Conservation (phyloP, 495 filamentous ascomycete genomes). For the Trichoderma orchidacearum region DNA sequence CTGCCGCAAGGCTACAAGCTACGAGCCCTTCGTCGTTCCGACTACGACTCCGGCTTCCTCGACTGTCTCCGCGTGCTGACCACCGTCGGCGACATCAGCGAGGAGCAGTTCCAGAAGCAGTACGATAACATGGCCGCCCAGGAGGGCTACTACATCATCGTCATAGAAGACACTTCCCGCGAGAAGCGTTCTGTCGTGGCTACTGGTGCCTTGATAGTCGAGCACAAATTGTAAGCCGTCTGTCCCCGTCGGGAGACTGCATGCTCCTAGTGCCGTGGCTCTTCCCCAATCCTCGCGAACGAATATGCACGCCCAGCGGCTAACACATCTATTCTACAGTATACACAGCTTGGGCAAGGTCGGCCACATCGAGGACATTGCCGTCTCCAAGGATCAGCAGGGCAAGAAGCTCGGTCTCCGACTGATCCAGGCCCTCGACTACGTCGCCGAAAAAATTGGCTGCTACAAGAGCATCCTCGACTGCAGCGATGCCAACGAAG, state of each 20-base stretch:
- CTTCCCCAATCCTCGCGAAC: neutral
- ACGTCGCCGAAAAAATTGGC: conserved; percentile 67
- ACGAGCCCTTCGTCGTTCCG: conserved; percentile 63
- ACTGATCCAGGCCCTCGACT: conserved; percentile 89
- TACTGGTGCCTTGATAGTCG: conserved; percentile 75
- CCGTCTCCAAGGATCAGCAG: conserved; percentile 84
- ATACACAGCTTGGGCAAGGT: conserved; percentile 63
- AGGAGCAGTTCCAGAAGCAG: conserved; percentile 60
- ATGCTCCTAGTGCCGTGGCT: too few relatives aligned
- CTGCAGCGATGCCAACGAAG: conserved; percentile 66
- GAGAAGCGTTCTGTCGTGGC: conserved; percentile 52
- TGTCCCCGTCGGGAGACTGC: too few relatives aligned
- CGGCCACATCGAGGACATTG: conserved; percentile 98
- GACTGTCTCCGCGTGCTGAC: conserved; percentile 86
- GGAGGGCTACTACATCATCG: conserved; percentile 74
- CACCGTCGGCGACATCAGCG: conserved; percentile 75
- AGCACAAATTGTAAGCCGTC: conserved; percentile 59
- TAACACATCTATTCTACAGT: conserved; percentile 20
- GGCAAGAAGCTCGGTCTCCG: conserved; percentile 90
- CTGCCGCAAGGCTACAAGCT: conserved; percentile 74
- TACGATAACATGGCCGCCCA: conserved; percentile 74
- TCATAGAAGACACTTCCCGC: conserved; percentile 55
- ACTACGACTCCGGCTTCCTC: conserved; percentile 71
- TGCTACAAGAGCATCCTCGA: conserved; percentile 76
- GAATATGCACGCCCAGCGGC: neutral